A percentile compares a stretch with the other conserved stretches of the same genome.
phyloP scores from a whole-genome alignment of 2,329 filamentous ascomycete species.

The Aspergillus niger region DNA sequence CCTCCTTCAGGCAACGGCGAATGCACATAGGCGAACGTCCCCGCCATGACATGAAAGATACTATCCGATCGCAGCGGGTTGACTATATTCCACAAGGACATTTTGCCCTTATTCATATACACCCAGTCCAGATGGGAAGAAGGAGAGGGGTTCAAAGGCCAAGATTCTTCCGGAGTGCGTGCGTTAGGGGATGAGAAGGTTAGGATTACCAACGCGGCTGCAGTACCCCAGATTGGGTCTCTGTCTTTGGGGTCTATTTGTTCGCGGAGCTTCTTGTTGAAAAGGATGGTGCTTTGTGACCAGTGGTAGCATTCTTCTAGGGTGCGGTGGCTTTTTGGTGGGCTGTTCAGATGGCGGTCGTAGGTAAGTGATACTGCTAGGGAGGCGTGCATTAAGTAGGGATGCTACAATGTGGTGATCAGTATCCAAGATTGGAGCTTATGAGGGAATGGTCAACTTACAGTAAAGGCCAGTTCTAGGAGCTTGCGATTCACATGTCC shows the following conservation, averaged over 20 bases:
- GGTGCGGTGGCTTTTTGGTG: conserved; percentile 25
- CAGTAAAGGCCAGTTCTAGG: conserved; percentile 42
- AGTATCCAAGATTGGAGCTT: no score
- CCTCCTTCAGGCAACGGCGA: conserved; percentile 33
- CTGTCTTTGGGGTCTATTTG: conserved; percentile 40
- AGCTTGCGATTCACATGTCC: conserved; percentile 42
- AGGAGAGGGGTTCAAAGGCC: conserved; percentile 54
- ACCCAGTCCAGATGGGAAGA: conserved; percentile 60
- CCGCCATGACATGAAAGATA: conserved; percentile 43
- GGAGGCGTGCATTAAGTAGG: conserved; percentile 51
- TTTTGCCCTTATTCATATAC: conserved; percentile 59
- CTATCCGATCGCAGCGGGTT: conserved; percentile 53
- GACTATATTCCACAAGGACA: conserved; percentile 54
- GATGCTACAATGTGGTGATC: conserved; percentile 33
- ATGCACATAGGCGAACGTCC: conserved; percentile 41
- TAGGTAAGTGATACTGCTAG: conserved; percentile 48
- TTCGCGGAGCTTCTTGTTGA: conserved; percentile 41
- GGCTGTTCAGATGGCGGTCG: conserved; percentile 28
- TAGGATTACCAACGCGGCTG: conserved; percentile 46
- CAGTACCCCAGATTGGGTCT: conserved; percentile 53
- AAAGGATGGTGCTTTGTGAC: conserved; percentile 44
- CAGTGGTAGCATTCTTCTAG: conserved; percentile 49
- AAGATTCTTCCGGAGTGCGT: conserved; percentile 49
- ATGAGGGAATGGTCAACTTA: conserved; percentile 25
- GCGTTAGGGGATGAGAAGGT: conserved; percentile 46